Evolutionary conservation across 208 protist species (phyloP).

Genomic region (Phytomonas serpens): DNA sequence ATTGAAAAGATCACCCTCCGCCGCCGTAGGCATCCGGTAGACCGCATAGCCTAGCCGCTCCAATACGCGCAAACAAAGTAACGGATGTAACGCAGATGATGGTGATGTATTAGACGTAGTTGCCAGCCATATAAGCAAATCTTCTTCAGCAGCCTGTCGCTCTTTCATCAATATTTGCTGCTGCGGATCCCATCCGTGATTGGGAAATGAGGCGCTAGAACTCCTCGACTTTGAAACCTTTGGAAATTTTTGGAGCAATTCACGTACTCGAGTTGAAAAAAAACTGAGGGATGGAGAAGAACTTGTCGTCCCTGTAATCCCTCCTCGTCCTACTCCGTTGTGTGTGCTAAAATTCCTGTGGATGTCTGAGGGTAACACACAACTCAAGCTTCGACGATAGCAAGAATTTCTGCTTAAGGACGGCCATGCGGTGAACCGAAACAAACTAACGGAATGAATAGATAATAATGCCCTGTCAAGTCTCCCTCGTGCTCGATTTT

Average conservation of each 20-base stretch:
- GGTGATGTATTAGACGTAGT: neutral
- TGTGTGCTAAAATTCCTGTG: neutral
- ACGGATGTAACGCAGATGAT: conserved; percentile 28
- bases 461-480: neutral
- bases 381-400: neutral
- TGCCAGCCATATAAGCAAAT: neutral
- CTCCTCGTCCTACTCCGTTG: neutral
- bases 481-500: neutral
- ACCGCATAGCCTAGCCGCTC: conserved; percentile 39
- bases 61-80: conserved; percentile 44
- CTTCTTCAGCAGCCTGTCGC: neutral
- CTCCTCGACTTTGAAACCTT: neutral
- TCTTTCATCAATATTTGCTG: neutral
- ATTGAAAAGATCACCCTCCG: neutral
- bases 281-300: neutral
- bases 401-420: neutral
- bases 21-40: conserved; percentile 4
- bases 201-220: conserved; percentile 11
- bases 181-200: neutral
- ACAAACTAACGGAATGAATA: neutral
- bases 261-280: neutral
- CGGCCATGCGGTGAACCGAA: neutral
- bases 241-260: neutral
- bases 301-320: neutral
- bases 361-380: neutral